Evolutionary conservation across 441 rosid species (phyloP).

Genomic region (Erodium texanum): DNA sequence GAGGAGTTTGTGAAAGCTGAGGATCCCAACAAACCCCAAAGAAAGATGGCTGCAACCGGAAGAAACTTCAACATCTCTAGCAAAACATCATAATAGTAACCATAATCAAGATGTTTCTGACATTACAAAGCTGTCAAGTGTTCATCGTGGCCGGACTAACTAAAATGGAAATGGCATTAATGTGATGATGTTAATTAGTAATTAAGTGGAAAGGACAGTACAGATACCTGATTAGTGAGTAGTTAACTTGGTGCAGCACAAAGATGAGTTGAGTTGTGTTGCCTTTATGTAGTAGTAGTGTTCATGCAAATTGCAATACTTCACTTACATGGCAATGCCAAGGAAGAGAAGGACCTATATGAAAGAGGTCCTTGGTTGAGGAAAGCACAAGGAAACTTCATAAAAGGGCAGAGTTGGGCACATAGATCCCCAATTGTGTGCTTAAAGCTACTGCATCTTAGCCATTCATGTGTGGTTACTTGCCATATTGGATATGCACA

Average conservation of each 20-base stretch:
- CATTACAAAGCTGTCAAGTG: too few relatives aligned
- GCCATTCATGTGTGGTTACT: too few relatives aligned
- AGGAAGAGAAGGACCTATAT: too few relatives aligned
- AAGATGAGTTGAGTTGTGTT: not conserved
- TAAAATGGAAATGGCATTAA: too few relatives aligned
- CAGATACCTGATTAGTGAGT: not conserved
- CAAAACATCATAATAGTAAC: not conserved
- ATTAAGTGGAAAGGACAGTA: too few relatives aligned
- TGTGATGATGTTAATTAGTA: too few relatives aligned
- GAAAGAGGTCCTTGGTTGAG: not conserved
- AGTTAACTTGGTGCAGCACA: not conserved
- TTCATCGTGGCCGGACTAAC: too few relatives aligned
- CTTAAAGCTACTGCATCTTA: not conserved
- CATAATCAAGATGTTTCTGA: too few relatives aligned
- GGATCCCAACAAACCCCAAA: conserved; percentile 26
- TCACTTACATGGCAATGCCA: too few relatives aligned
- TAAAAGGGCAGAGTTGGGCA: too few relatives aligned
- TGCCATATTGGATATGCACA: too few relatives aligned
- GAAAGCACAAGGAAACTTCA: not conserved
- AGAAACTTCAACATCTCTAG: conserved; percentile 22
- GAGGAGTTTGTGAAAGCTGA: conserved; percentile 20
- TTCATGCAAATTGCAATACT: too few relatives aligned
- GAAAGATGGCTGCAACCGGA: conserved; percentile 20
- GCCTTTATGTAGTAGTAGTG: not conserved
- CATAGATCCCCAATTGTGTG: not conserved